Base-by-base conservation (phyloP, 1,284 basidiomycete genomes). In the Termitomyces sp. region DNA sequence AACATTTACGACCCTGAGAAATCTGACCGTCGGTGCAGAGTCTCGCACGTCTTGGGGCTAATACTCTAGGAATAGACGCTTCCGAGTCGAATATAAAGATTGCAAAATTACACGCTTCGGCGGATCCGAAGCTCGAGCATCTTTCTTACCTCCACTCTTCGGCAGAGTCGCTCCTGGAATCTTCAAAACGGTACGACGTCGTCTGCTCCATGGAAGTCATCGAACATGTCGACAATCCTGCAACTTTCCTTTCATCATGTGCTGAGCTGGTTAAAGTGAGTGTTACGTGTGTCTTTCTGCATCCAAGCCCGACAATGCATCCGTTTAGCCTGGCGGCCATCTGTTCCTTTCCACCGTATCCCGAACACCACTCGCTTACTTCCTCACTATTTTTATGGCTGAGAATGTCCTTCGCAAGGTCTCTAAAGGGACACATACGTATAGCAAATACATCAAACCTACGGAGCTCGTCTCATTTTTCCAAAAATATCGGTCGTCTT, bases 131-230 rank as follows among this genome's bases (percentile, higher is more conserved):
- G 42, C 74, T 87, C 19, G 40, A 50, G 24, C 62, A 60, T 2
- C 67, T 74, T 10, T 69, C 73, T 1, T 99, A 98, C 70, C 70
- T 83, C n/a, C 85, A 93, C 64, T 79, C 83, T 0, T 79, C 90
- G 0, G 94, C 91, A 0, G 96, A 98, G 67, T 77, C 80, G 0
- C 79, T 94, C 2, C 68, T 86, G 10, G 65, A 79, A 21, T 81
- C 84, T 8, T 68, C 79, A 30, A 79, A 79, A 60, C 80, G 79
- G 43, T 99, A 89, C 67, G 96, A 99, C 68, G 79, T 96, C 6
- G 94, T 99, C 13, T 97, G 94, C 68, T 91, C 94, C 9, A 94
- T 99, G 94, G 97, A 99, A 68, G 95, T 99, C 15, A 68, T 99
- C 42, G 97, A 99, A 73, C 97, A 99, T 67, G 97, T 99, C 56